Evolutionary conservation across 345 rosid genomes (phyloP).

Genomic region (Lumnitzera racemosa): DNA sequence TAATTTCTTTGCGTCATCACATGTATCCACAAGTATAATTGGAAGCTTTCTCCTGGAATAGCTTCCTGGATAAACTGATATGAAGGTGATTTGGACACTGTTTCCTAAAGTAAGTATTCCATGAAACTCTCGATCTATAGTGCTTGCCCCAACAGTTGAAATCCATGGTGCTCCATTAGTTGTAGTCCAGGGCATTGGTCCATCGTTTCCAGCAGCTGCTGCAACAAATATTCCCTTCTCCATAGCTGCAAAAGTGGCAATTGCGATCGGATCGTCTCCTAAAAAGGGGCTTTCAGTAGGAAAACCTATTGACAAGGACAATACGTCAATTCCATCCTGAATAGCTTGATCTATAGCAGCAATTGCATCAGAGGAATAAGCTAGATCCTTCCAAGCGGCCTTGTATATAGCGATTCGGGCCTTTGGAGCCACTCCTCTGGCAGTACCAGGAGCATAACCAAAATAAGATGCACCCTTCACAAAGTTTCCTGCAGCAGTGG

Average conservation of each 20-base stretch:
- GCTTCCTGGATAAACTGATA: conserved; percentile 31
- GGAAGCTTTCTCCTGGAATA: conserved; percentile 5
- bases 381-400: conserved; percentile 24
- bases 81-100: conserved; percentile 16
- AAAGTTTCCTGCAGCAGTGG: conserved; percentile 39
- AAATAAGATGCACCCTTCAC: conserved; percentile 33
- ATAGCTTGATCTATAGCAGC: conserved; percentile 50
- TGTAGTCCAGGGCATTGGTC: conserved; percentile 16
- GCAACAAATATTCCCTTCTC: conserved; percentile 28
- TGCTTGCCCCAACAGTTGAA: conserved; percentile 30
- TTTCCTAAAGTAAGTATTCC: conserved; percentile 26
- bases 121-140: conserved; percentile 24
- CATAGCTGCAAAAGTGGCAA: conserved; percentile 36
- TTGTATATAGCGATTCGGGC: conserved; percentile 34
- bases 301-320: conserved; percentile 29
- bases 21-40: conserved; percentile 26
- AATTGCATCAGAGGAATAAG: conserved; percentile 30
- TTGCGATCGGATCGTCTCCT: conserved; percentile 27
- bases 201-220: conserved; percentile 45
- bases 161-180: conserved; percentile 43
- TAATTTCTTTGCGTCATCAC: conserved; percentile 20
- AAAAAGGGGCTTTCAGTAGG: conserved; percentile 3
- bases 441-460: conserved; percentile 29
- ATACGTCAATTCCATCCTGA: conserved; percentile 34
- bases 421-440: conserved; percentile 34